Conservation (phyloP, 257 asterid species). For the Ballota nigra region DNA sequence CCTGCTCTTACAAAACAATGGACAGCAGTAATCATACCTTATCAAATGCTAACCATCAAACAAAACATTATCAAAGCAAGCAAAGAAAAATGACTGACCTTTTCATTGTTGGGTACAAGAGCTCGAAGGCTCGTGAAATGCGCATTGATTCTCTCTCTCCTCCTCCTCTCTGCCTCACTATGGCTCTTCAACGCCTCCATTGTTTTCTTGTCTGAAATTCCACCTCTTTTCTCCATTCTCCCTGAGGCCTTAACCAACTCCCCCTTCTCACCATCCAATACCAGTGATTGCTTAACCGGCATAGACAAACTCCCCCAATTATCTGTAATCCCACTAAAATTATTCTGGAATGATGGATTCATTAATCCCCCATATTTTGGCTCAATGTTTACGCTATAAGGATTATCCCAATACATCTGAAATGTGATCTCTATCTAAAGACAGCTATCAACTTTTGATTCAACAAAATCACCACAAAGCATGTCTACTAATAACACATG, state of each 20-base stretch:
- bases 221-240: conserved; percentile 42
- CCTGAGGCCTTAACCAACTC: conserved; percentile 51
- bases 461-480: conserved; percentile 24
- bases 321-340: background rate
- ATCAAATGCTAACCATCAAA: background rate
- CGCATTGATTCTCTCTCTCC: conserved; percentile 85
- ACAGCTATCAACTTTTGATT: background rate
- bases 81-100: conserved; percentile 46
- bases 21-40: background rate
- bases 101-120: conserved; percentile 63
- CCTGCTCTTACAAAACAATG: background rate
- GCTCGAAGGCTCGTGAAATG: conserved; percentile 63
- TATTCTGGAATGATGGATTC: conserved; percentile 25
- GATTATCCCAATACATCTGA: conserved; percentile 29
- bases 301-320: conserved; percentile 30
- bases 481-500: conserved; percentile 24
- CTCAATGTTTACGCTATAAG: conserved; percentile 17
- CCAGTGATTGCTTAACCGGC: conserved; percentile 38
- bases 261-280: conserved; percentile 53
- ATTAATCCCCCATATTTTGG: conserved; percentile 25
- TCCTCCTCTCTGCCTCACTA: conserved; percentile 87
- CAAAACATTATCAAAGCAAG: conserved; percentile 4
- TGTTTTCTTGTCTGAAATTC: conserved; percentile 45
- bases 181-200: conserved; percentile 78
- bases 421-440: conserved; percentile 4